phyloP scores from a whole-genome alignment of 306 rosid species.

The Dryas drummondii region DNA sequence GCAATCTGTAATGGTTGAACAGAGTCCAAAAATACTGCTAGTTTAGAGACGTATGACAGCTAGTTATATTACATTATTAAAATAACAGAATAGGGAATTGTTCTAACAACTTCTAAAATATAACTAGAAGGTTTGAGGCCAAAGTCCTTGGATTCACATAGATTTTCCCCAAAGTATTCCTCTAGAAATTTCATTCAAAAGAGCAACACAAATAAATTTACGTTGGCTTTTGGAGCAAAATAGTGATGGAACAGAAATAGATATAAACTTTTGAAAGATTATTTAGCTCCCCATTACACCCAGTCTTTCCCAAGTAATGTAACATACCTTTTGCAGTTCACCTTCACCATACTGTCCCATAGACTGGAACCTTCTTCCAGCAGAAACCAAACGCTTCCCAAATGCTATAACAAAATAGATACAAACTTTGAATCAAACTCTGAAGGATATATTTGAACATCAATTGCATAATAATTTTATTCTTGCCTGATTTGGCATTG shows the following conservation, averaged over 20 bases:
- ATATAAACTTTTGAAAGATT: neutral
- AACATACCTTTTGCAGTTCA: constrained; percentile 72
- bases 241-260: no score
- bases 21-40: constrained; percentile 29
- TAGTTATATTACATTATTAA: neutral
- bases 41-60: constrained; percentile 16
- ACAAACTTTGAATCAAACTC: constrained; percentile 28
- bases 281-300: neutral
- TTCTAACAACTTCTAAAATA: neutral
- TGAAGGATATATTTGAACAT: constrained; percentile 22
- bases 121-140: neutral
- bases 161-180: neutral
- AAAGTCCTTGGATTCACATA: neutral
- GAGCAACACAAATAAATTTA: neutral
- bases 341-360: constrained; percentile 97
- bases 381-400: constrained; percentile 78
- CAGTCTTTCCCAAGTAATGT: constrained; percentile 9
- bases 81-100: neutral
- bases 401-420: constrained; percentile 48
- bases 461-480: constrained; percentile 10
- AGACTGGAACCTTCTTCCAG: constrained; percentile 89
- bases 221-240: neutral
- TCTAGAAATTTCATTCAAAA: neutral
- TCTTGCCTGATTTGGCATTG: constrained; percentile 74
- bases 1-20: constrained; percentile 61